Evolutionary conservation across 192 early-diverging fungal genomes (phyloP).

Genomic region (Endogone sp.): DNA sequence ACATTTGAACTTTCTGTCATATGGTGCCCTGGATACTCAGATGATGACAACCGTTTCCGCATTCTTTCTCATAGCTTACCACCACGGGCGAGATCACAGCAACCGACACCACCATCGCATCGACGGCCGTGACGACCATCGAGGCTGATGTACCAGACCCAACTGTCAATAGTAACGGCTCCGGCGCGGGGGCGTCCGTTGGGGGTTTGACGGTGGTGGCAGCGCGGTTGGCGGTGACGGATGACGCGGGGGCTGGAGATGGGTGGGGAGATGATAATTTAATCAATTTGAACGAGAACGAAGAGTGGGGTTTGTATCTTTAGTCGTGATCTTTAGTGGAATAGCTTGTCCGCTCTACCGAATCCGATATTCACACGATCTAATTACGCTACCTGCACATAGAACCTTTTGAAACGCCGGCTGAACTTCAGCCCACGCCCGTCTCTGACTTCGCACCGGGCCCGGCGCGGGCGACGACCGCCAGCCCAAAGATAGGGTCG

Average conservation of each 20-base stretch:
- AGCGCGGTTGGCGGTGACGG: slow-evolving; percentile 26
- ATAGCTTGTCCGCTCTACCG: background rate
- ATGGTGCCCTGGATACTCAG: background rate
- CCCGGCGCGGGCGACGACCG: background rate
- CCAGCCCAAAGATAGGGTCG: background rate
- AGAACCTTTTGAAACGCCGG: background rate
- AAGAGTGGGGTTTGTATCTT: slow-evolving; percentile 31
- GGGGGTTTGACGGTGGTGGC: slow-evolving; percentile 5
- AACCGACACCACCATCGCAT: slow-evolving; percentile 9
- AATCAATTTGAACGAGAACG: slow-evolving; percentile 34
- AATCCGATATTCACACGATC: background rate
- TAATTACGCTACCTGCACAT: background rate
- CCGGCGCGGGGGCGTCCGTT: background rate
- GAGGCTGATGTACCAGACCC: background rate
- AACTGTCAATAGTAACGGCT: slow-evolving; percentile 13
- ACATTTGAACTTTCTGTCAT: slow-evolving; percentile 13
- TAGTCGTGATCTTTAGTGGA: background rate
- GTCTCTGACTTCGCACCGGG: background rate
- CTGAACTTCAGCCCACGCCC: background rate
- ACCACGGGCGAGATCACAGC: slow-evolving; percentile 30
- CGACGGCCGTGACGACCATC: slow-evolving; percentile 10
- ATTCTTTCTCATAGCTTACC: slow-evolving; percentile 19
- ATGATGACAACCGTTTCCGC: slow-evolving; percentile 7
- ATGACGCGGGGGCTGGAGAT: slow-evolving; percentile 17
- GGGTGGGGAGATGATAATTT: slow-evolving; percentile 15